phyloP scores from a whole-genome alignment of 768 basidiomycete genomes.

The Leccinum olivaceopallidum region DNA sequence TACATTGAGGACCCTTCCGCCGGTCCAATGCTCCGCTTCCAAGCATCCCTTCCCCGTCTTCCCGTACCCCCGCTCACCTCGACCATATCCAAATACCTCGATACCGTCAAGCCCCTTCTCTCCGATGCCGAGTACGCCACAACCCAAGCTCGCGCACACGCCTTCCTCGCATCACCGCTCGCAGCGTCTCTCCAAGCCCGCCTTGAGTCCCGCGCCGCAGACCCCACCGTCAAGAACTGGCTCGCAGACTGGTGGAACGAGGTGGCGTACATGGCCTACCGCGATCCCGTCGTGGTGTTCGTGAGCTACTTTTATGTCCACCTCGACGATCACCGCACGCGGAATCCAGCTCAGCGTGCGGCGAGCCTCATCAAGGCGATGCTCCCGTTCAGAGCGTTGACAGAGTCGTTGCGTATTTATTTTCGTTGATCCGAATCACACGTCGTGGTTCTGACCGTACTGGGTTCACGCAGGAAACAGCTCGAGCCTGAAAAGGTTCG shows the following conservation, averaged over 20 bases:
- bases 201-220: conserved; percentile 70
- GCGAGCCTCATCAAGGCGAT: conserved; percentile 84
- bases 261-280: conserved; percentile 81
- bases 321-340: conserved; percentile 56
- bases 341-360: conserved; percentile 67
- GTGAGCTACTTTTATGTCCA: conserved; percentile 97
- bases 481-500: conserved; percentile 88
- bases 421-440: neutral
- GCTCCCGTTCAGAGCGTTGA: conserved; percentile 79
- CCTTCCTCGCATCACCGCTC: conserved; percentile 70
- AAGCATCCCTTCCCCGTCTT: conserved; percentile 62
- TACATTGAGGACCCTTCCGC: conserved; percentile 57
- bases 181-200: conserved; percentile 74
- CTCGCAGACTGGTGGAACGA: conserved; percentile 99
- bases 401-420: conserved; percentile 58
- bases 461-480: conserved; percentile 47
- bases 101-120: conserved; percentile 71
- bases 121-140: conserved; percentile 58
- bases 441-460: neutral
- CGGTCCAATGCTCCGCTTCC: conserved; percentile 64
- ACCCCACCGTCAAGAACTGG: conserved; percentile 70
- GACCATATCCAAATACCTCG: conserved; percentile 87
- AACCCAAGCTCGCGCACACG: conserved; percentile 58
- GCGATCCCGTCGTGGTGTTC: conserved; percentile 88
- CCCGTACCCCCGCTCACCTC: conserved; percentile 85